Evolutionary conservation across 768 basidiomycete species (phyloP).

Genomic region (Russula abietina): DNA sequence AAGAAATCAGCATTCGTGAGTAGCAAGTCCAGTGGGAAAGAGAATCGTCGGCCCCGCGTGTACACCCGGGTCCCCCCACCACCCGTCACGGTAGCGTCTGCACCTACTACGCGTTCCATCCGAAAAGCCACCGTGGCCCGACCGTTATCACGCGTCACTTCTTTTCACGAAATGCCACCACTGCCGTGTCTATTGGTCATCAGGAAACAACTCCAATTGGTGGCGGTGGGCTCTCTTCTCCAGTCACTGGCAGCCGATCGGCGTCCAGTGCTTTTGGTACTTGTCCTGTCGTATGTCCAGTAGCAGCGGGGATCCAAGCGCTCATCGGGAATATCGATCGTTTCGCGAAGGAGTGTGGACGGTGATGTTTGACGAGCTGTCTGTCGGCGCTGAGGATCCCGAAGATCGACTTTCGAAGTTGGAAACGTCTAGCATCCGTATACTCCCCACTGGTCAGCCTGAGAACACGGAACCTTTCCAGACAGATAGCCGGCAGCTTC

Average conservation of each 20-base stretch:
- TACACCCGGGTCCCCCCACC: constrained; percentile 1
- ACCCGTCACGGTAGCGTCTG: not conserved
- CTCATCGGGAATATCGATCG: constrained; percentile 11
- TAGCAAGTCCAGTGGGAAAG: constrained; percentile 5
- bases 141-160: not conserved
- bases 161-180: not conserved
- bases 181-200: not conserved
- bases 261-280: not conserved
- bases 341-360: constrained; percentile 18
- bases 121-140: not conserved
- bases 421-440: not conserved
- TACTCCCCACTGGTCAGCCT: not conserved
- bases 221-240: not conserved
- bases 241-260: not conserved
- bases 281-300: not conserved
- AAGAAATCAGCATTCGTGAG: not conserved
- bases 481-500: no score
- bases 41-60: constrained; percentile 2
- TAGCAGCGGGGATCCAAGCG: constrained; percentile 6
- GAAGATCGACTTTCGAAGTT: not conserved
- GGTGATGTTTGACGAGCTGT: constrained; percentile 13
- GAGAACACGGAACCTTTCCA: not conserved
- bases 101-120: not conserved
- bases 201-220: not conserved
- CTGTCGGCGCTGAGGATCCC: not conserved